These are phyloP conservation scores for Paraglomus occultum DNA, from an alignment of 192 early-diverging fungal genomes.

Conservation along the genomic window DNA sequence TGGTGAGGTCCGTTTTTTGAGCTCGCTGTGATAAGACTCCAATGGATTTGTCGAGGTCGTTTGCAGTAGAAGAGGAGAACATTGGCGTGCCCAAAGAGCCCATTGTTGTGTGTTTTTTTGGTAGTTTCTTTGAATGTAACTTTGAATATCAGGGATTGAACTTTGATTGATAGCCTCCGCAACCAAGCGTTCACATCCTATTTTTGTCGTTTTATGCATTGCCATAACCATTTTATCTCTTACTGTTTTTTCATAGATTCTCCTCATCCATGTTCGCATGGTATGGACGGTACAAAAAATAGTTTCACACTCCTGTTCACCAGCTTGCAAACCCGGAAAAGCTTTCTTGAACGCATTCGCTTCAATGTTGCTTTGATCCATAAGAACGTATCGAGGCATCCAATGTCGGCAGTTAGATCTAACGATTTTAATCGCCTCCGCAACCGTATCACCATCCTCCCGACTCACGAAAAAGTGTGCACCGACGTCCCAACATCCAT, in stretches of 20 bases:
- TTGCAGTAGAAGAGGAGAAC: constrained; percentile 29
- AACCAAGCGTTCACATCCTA: constrained; percentile 3
- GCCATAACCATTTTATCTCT: constrained; percentile 11
- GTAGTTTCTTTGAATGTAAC: constrained; percentile 22
- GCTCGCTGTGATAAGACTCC: constrained; percentile 25
- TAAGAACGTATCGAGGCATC: constrained; percentile 26
- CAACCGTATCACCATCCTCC: constrained; percentile 9
- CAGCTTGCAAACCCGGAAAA: constrained; percentile 3
- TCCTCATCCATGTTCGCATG: constrained; percentile 29
- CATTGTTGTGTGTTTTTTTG: constrained; percentile 18
- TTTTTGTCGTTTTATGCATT: constrained; percentile 20
- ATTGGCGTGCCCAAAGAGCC: constrained; percentile 19
- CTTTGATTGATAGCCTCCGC: constrained; percentile 21
- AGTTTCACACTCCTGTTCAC: constrained; percentile 24
- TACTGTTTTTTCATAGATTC: constrained; percentile 13
- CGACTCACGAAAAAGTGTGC: constrained; percentile 32
- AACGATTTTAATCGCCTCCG: constrained; percentile 29
- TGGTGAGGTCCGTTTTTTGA: constrained; percentile 5
- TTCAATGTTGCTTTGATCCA: constrained; percentile 21
- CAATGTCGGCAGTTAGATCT: background rate
- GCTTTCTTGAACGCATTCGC: constrained; percentile 19
- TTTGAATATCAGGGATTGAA: background rate
- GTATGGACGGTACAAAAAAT: constrained; percentile 28
- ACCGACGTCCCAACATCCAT: constrained; percentile 28
- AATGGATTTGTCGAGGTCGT: constrained; percentile 16